Evolutionary conservation across 208 protist species (phyloP).

Genomic region (Trypanosoma lewisi): DNA sequence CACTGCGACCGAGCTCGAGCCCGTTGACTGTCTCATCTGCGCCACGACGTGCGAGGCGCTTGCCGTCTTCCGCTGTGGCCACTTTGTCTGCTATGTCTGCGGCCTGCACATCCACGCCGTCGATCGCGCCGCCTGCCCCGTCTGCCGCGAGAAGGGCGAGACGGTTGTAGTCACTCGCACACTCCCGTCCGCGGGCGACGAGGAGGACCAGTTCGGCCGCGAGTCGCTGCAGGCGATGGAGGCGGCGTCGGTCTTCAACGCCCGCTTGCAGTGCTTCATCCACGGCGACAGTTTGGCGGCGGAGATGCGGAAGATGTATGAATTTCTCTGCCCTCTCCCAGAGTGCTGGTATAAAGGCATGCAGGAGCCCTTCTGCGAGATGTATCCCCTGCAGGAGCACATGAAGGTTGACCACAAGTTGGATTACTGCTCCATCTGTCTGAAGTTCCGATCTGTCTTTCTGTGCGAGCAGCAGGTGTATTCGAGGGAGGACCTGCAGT

Average conservation of each 20-base stretch:
- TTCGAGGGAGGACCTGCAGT: slow-evolving; percentile 30
- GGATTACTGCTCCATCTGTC: slow-evolving; percentile 74
- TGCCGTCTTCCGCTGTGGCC: slow-evolving; percentile 77
- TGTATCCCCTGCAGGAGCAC: slow-evolving; percentile 67
- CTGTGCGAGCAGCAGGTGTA: slow-evolving; percentile 87
- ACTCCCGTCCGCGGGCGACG: slow-evolving; percentile 25
- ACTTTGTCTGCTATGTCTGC: slow-evolving; percentile 82
- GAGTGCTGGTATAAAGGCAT: slow-evolving; percentile 59
- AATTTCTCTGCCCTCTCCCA: slow-evolving; percentile 62
- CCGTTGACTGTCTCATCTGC: slow-evolving; percentile 85
- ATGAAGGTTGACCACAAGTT: slow-evolving; percentile 61
- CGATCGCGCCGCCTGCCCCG: slow-evolving; percentile 51
- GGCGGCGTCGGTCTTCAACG: slow-evolving; percentile 28
- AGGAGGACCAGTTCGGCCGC: slow-evolving; percentile 54
- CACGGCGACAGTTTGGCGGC: slow-evolving; percentile 43
- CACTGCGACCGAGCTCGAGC: slow-evolving; percentile 6
- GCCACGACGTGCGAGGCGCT: slow-evolving; percentile 61
- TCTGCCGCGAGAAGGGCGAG: slow-evolving; percentile 54
- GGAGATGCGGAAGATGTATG: slow-evolving; percentile 74
- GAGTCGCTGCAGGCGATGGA: slow-evolving; percentile 52
- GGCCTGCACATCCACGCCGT: slow-evolving; percentile 77
- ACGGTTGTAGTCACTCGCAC: slow-evolving; percentile 52
- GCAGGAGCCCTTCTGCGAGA: slow-evolving; percentile 77
- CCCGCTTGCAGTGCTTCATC: slow-evolving; percentile 52
- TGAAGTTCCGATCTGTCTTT: slow-evolving; percentile 69